Conservation (phyloP, 2,329 filamentous ascomycete species). For the Pseudopithomyces chartarum region DNA sequence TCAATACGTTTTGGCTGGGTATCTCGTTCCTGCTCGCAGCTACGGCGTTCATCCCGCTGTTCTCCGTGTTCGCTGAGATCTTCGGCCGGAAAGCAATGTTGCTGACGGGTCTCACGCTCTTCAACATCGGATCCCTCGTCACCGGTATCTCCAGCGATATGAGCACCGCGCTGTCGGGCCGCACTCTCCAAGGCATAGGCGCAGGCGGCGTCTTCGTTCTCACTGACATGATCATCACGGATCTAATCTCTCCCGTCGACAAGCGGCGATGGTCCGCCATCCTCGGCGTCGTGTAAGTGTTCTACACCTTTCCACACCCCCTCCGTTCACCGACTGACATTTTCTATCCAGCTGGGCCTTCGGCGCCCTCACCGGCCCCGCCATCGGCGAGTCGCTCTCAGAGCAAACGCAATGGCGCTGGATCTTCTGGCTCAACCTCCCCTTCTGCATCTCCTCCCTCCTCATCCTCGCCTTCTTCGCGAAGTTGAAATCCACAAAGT, state of each 20-base stretch:
- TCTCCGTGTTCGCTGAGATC: conserved; percentile 51
- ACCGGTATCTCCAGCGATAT: conserved; percentile 46
- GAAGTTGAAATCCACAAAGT: conserved; percentile 16
- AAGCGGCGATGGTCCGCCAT: conserved; percentile 25
- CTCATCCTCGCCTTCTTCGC: conserved; percentile 52
- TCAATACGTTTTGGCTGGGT: conserved; percentile 56
- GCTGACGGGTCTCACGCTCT: conserved; percentile 49
- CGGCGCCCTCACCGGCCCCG: conserved; percentile 39
- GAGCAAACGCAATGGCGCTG: conserved; percentile 35
- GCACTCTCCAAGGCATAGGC: conserved; percentile 53
- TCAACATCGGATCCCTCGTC: conserved; percentile 52
- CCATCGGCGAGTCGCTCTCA: conserved; percentile 37
- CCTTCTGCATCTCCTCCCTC: conserved; percentile 40
- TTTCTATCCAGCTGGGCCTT: conserved; percentile 41
- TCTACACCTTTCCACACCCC: not conserved
- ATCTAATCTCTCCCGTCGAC: conserved; percentile 43
- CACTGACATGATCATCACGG: conserved; percentile 50
- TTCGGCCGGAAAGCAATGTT: conserved; percentile 56
- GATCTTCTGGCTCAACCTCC: conserved; percentile 49
- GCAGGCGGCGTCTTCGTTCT: conserved; percentile 52
- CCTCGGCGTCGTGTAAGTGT: conserved; percentile 26
- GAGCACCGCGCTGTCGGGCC: conserved; percentile 48
- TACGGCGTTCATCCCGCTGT: conserved; percentile 51
- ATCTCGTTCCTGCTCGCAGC: conserved; percentile 54
- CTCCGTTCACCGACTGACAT: conserved; percentile 1